phyloP scores from a whole-genome alignment of 2,329 filamentous ascomycete species.

The Diaporthe aspalathi region DNA sequence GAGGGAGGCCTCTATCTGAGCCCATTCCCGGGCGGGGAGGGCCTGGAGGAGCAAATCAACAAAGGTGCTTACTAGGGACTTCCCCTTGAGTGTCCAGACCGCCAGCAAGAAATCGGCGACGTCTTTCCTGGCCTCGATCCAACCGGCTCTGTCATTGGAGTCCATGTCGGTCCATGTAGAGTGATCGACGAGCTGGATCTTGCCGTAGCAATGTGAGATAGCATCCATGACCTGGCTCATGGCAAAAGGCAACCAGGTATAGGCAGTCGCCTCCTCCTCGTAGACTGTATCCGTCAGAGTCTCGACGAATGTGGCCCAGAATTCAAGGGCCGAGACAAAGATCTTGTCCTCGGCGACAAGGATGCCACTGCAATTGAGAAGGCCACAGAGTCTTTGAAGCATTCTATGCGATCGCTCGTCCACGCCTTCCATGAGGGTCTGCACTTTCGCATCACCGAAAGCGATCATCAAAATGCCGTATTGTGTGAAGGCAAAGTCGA shows the following conservation, averaged over 20 bases:
- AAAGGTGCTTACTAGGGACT: conserved; percentile 67
- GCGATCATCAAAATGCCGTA: conserved; percentile 76
- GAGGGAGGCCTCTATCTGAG: conserved; percentile 69
- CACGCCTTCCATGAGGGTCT: conserved; percentile 66
- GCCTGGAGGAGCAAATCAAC: conserved; percentile 65
- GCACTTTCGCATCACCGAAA: conserved; percentile 74
- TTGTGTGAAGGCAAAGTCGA: conserved; percentile 72
- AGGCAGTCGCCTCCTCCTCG: conserved; percentile 58
- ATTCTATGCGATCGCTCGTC: conserved; percentile 64
- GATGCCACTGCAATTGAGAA: conserved; percentile 74
- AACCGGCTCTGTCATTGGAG: conserved; percentile 73
- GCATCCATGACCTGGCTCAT: conserved; percentile 71
- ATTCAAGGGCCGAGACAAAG: conserved; percentile 80
- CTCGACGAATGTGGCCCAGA: conserved; percentile 84
- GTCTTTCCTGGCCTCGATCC: conserved; percentile 80
- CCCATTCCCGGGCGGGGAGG: conserved; percentile 62
- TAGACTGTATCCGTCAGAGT: conserved; percentile 70
- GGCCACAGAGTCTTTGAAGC: conserved; percentile 69
- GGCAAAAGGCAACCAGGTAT: conserved; percentile 69
- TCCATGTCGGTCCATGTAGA: conserved; percentile 74
- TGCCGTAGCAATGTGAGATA: conserved; percentile 74
- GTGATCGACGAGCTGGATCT: conserved; percentile 74
- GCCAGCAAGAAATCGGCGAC: conserved; percentile 82
- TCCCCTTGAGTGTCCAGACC: conserved; percentile 71
- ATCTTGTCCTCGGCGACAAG: conserved; percentile 79